A percentile compares a stretch with the other conserved stretches of the same genome.
Evolutionary conservation across 2,329 filamentous ascomycete species (phyloP).

Genomic region (Chalaropsis thielavioides): DNA sequence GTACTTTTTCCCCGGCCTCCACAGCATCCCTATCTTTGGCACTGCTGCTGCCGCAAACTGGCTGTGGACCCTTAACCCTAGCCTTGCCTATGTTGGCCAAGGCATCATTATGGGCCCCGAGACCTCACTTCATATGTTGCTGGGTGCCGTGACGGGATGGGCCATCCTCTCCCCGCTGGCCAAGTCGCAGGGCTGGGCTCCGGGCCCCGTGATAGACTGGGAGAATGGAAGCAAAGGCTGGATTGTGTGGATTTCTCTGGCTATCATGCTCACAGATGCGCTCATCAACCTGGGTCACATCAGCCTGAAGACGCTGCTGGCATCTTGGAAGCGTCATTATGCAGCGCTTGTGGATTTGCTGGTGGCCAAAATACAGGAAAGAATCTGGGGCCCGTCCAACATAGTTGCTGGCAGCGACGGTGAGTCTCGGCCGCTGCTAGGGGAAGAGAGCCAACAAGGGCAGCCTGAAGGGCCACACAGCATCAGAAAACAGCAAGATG

Average conservation of each 20-base stretch:
- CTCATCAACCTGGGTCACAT: slow-evolving; percentile 77
- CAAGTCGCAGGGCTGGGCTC: slow-evolving; percentile 76
- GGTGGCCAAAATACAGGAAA: slow-evolving; percentile 13
- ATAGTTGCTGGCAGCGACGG: neutral
- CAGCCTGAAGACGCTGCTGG: slow-evolving; percentile 43
- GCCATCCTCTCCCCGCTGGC: slow-evolving; percentile 78
- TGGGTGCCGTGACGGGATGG: slow-evolving; percentile 84
- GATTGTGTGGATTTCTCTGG: slow-evolving; percentile 93
- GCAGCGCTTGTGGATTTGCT: slow-evolving; percentile 9
- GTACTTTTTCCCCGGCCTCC: slow-evolving; percentile 77
- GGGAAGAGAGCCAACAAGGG: neutral
- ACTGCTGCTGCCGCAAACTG: slow-evolving; percentile 57
- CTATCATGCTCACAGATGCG: slow-evolving; percentile 93
- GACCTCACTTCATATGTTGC: slow-evolving; percentile 87
- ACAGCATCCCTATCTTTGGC: slow-evolving; percentile 79
- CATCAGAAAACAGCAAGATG: neutral
- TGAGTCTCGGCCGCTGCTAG: slow-evolving; percentile 13
- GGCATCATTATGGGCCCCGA: slow-evolving; percentile 97
- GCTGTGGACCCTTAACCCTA: slow-evolving; percentile 94
- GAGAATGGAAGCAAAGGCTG: slow-evolving; percentile 88
- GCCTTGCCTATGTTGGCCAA: slow-evolving; percentile 91
- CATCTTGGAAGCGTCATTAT: slow-evolving; percentile 9
- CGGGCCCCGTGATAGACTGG: slow-evolving; percentile 77
- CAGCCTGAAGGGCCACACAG: neutral
- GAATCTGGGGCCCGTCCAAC: slow-evolving; percentile 11